Conservation (phyloP, 2,329 filamentous ascomycete genomes). For the Colletotrichum tanaceti region DNA sequence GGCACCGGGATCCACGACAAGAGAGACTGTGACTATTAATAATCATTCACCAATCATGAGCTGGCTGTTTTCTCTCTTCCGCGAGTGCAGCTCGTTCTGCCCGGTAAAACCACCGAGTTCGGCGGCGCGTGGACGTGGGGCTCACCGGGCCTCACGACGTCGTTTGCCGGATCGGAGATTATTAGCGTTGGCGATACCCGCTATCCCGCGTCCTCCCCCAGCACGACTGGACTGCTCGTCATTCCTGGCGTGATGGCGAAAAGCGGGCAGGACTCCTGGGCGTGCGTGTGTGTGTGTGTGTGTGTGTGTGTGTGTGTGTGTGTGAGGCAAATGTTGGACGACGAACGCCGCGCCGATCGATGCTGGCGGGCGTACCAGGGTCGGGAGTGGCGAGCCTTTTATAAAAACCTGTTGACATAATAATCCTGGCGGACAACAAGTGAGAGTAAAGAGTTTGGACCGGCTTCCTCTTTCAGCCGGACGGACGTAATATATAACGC, state of each 20-base stretch:
- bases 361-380: neutral
- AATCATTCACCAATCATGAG: neutral
- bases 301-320: too few species aligned
- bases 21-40: neutral
- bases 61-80: neutral
- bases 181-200: constrained; percentile 20
- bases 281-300: too few species aligned
- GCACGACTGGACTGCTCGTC: constrained; percentile 25
- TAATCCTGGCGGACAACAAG: neutral
- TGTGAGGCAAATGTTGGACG: constrained; percentile 21
- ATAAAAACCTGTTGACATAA: neutral
- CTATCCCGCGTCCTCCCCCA: constrained; percentile 22
- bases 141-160: constrained; percentile 7
- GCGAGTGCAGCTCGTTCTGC: neutral
- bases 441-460: neutral
- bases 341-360: neutral
- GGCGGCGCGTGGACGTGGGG: neutral
- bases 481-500: constrained; percentile 35
- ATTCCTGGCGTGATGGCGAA: constrained; percentile 39
- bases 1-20: constrained; percentile 3
- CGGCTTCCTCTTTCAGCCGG: neutral
- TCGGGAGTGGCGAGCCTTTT: constrained; percentile 7
- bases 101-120: constrained; percentile 26
- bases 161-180: constrained; percentile 28
- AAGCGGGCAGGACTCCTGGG: constrained; percentile 18